Base-by-base conservation (phyloP, 148 eudicot genomes). In the Chenopodium album region DNA sequence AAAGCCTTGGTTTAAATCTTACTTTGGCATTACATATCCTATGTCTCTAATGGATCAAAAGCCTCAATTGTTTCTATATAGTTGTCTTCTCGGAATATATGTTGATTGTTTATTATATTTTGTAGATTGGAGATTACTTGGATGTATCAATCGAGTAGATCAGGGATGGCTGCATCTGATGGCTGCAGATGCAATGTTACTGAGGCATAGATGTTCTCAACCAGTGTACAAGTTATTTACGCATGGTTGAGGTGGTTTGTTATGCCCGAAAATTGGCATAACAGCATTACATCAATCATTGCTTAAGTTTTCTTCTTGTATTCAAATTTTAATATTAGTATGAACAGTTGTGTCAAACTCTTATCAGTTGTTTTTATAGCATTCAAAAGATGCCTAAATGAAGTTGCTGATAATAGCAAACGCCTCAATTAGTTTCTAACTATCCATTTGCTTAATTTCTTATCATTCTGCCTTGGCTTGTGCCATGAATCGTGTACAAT, bases 101-200 rank as follows among this genome's bases (percentile, higher is more conserved):
- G 34, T 22, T 76, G 31, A 63, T 62, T 62, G 29, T 66, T 76
- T 37, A 17, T 16, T 76, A 22, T 60, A 4, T 31, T 76, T 41
- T 69, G 71, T 75, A 87, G 89, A 87, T 85, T 63, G 89, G 89
- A 82, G 89, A 87, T 77, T 87, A 87, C 84, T 82, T 87, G 89
- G 89, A 87, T 75, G 89, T 87, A 28, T 75, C 89, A 56, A 85
- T 87, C 59, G 84, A 78, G 70, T 87, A 85, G 86, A 78, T 64
- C 28, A 23, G 59, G 31, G 31, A 59, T 70, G 73, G 41, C 19
- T 16, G 76, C 56, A 54, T 34, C 41, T 34, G 44, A 29, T 14
- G 59, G 44, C 44, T 41, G 44, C 44, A 41, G 7, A 41, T 26
- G 50, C 12, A 28, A 37, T 31, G 34, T 17, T 23, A n/a, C 32